phyloP scores from a whole-genome alignment of 805 yeast genomes.

The Ogataea nakhonphanomensis region DNA sequence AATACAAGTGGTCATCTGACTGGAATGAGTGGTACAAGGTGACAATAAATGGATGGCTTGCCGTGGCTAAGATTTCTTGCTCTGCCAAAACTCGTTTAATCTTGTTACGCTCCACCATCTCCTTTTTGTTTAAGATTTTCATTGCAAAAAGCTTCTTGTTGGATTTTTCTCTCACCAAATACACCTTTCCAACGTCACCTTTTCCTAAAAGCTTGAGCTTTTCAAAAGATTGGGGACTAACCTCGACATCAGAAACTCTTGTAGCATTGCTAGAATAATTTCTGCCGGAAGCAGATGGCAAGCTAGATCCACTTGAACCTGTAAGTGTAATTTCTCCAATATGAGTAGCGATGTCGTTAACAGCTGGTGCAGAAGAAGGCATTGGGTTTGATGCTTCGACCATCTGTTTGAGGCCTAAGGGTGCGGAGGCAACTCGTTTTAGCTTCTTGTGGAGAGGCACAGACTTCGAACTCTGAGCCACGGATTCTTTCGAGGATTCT shows the following conservation, averaged over 20 bases:
- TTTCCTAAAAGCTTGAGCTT: slow-evolving; percentile 87
- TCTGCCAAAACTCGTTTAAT: slow-evolving; percentile 94
- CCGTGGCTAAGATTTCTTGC: slow-evolving; percentile 92
- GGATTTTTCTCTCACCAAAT: slow-evolving; percentile 78
- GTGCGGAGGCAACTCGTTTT: slow-evolving; percentile 83
- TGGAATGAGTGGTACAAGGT: slow-evolving; percentile 96
- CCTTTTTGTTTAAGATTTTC: slow-evolving; percentile 86
- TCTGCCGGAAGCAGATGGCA: slow-evolving; percentile 33
- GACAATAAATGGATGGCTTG: slow-evolving; percentile 96
- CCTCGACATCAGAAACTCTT: slow-evolving; percentile 72
- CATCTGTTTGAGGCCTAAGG: slow-evolving; percentile 50
- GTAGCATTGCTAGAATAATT: slow-evolving; percentile 74
- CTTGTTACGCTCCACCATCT: slow-evolving; percentile 93
- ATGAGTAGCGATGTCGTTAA: slow-evolving; percentile 28
- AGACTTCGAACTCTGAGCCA: slow-evolving; percentile 6
- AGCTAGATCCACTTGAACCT: slow-evolving; percentile 21
- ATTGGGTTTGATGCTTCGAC: slow-evolving; percentile 16
- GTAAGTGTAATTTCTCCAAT: slow-evolving; percentile 35
- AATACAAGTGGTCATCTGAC: slow-evolving; percentile 82
- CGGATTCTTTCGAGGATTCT: slow-evolving; percentile 1
- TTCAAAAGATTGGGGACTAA: slow-evolving; percentile 82
- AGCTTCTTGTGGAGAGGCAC: slow-evolving; percentile 39
- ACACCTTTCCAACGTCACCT: slow-evolving; percentile 98
- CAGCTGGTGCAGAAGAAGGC: slow-evolving; percentile 13
- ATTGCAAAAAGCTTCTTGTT: slow-evolving; percentile 80